Evolutionary conservation across 2,329 filamentous ascomycete species (phyloP).

Genomic region (Pyrenophora teres): DNA sequence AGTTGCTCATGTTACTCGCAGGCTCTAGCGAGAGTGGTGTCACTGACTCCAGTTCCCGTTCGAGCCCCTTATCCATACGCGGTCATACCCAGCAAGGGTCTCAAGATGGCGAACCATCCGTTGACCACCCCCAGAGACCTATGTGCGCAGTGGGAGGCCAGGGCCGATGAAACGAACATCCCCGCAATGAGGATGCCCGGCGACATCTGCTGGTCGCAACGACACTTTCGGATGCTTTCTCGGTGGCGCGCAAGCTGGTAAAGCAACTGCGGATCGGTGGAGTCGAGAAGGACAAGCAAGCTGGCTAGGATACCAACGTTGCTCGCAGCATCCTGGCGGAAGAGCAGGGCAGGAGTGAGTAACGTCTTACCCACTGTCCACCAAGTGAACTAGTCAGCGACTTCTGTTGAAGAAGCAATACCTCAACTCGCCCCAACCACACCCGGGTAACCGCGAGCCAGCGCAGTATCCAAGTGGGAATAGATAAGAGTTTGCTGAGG

Average conservation of each 20-base stretch:
- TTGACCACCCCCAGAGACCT: neutral
- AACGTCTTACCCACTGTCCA: neutral
- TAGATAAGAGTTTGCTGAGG: neutral
- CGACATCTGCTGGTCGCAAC: neutral
- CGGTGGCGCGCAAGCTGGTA: neutral
- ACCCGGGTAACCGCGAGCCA: neutral
- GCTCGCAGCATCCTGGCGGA: neutral
- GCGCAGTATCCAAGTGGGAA: neutral
- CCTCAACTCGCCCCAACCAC: neutral
- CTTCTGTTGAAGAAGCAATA: neutral
- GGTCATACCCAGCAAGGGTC: neutral
- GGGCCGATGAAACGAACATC: neutral
- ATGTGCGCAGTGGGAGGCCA: slow-evolving; percentile 1
- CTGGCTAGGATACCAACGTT: no score
- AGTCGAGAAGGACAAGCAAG: neutral
- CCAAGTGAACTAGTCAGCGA: neutral
- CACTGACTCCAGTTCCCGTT: neutral
- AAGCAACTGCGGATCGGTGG: neutral
- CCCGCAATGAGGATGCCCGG: neutral
- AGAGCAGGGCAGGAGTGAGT: neutral
- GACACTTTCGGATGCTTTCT: neutral
- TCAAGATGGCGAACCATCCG: neutral
- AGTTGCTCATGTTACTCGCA: slow-evolving; percentile 2
- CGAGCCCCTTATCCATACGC: neutral
- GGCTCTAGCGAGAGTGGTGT: neutral